phyloP scores from a whole-genome alignment of 1,284 basidiomycete genomes.

The Irpex lacteus region DNA sequence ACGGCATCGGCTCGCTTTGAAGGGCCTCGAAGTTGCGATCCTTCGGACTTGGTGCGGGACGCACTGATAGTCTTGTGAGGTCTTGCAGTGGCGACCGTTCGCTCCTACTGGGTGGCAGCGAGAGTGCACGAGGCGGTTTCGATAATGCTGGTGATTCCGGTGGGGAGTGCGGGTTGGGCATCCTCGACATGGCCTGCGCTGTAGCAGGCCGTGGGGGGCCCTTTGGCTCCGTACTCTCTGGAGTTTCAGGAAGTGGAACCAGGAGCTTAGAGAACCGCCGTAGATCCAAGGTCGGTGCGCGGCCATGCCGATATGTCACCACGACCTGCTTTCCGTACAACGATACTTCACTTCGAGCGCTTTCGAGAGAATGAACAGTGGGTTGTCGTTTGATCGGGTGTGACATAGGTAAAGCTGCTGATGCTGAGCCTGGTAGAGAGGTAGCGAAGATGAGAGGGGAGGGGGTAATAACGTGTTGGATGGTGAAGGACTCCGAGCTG shows the following conservation, averaged over 20 bases:
- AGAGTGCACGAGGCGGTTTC: not conserved
- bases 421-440: not conserved
- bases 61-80: not conserved
- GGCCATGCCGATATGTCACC: conserved; percentile 44
- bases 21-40: not conserved
- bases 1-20: not conserved
- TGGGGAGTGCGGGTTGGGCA: not conserved
- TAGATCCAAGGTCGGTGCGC: conserved; percentile 56
- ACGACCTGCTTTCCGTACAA: conserved; percentile 46
- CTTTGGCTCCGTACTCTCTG: conserved; percentile 11
- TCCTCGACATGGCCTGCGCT: not conserved
- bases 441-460: conserved; percentile 7
- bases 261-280: conserved; percentile 54
- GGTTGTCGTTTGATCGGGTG: not conserved
- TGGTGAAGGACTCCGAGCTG: not conserved
- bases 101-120: not conserved
- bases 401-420: not conserved
- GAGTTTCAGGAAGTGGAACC: conserved; percentile 32
- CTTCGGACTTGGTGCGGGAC: not conserved
- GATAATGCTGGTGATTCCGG: not conserved
- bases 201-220: not conserved
- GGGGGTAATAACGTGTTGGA: not conserved
- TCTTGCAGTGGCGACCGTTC: conserved; percentile 1
- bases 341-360: not conserved
- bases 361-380: conserved; percentile 17